Conservation (phyloP, 2,329 filamentous ascomycete species). For the Penicillium sp. region DNA sequence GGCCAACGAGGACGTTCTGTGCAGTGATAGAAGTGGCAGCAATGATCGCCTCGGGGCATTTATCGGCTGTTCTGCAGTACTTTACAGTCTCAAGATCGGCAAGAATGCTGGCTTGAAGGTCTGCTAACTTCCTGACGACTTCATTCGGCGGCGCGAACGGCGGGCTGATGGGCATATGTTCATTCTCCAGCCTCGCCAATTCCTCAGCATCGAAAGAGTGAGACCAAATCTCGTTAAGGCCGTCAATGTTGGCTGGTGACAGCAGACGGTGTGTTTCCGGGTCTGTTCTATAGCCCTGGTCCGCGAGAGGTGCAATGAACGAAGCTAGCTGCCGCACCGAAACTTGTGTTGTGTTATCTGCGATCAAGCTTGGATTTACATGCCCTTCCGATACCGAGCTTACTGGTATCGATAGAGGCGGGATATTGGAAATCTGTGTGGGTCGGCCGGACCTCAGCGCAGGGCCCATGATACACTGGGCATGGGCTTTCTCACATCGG, state of each 20-base stretch:
- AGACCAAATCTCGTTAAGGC: not conserved
- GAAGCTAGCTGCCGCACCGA: not conserved
- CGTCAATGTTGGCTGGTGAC: not conserved
- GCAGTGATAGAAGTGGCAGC: not conserved
- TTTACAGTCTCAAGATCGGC: not conserved
- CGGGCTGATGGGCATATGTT: not conserved
- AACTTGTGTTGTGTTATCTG: not conserved
- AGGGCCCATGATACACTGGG: slow-evolving; percentile 8
- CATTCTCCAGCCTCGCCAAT: not conserved
- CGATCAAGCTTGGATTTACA: not conserved
- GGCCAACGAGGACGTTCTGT: not conserved
- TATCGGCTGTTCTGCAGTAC: not conserved
- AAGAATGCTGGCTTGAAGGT: not conserved
- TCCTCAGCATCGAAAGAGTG: not conserved
- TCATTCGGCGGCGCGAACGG: not conserved
- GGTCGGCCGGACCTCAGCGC: slow-evolving; percentile 6
- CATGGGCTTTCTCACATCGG: slow-evolving; percentile 9
- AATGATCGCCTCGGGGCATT: not conserved
- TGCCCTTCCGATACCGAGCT: not conserved
- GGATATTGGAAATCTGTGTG: not conserved
- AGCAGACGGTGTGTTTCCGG: not conserved
- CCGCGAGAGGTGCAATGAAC: not conserved
- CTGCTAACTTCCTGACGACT: not conserved
- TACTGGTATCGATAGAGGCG: not conserved
- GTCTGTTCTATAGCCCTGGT: not conserved